A percentile compares a stretch with the other conserved stretches of the same genome.
phyloP scores from a whole-genome alignment of 495 filamentous ascomycete species.

The Xylaria castorea region DNA sequence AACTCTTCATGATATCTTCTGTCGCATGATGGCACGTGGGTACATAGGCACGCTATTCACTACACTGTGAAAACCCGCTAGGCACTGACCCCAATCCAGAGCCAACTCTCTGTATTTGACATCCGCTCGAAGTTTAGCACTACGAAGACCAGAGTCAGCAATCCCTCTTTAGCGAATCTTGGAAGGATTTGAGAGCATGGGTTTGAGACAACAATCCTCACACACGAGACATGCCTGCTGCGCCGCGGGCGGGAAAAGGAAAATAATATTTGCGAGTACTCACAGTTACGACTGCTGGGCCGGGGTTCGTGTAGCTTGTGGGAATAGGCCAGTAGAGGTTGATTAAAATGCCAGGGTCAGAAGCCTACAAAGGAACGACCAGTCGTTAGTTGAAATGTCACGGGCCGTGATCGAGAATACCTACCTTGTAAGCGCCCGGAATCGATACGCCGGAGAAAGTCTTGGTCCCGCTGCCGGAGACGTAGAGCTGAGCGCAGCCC shows the following conservation, averaged over 20 bases:
- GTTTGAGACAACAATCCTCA: not conserved
- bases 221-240: not conserved
- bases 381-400: not conserved
- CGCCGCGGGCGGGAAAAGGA: not conserved
- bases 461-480: conserved; percentile 50
- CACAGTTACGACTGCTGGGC: conserved; percentile 37
- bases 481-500: conserved; percentile 48
- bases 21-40: not conserved
- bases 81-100: not conserved
- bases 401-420: not conserved
- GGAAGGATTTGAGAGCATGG: not conserved
- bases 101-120: not conserved
- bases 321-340: conserved; percentile 53
- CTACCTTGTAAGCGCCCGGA: conserved; percentile 48
- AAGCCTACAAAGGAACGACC: conserved; percentile 26
- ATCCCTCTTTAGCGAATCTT: not conserved
- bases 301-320: conserved; percentile 53
- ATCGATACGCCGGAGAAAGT: conserved; percentile 45
- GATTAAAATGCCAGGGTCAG: conserved; percentile 52
- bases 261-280: conserved; percentile 1
- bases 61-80: not conserved
- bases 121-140: conserved; percentile 18
- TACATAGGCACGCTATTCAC: not conserved
- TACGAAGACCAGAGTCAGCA: conserved; percentile 21
- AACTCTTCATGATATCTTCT: not conserved